These are phyloP conservation scores for Arthrobotrys sphaeroides DNA, from an alignment of 2,329 filamentous ascomycete species.

Conservation along the genomic window DNA sequence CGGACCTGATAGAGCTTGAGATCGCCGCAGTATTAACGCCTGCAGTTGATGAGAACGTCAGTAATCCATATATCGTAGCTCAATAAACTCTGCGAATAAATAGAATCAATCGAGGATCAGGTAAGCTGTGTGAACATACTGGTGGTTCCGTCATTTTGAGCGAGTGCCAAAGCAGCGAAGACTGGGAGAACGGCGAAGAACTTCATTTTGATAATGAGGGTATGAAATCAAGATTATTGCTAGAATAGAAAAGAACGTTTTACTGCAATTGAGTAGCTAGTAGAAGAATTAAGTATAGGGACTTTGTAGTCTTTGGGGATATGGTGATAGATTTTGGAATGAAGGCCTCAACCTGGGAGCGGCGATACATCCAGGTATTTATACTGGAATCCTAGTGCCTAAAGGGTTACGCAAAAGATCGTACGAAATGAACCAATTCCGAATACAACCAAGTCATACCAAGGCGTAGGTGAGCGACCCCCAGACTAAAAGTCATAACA, in stretches of 20 bases:
- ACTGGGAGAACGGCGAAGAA: conserved; percentile 21
- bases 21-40: not conserved
- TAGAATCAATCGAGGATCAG: not conserved
- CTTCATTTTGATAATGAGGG: conserved; percentile 40
- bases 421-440: not conserved
- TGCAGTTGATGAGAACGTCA: not conserved
- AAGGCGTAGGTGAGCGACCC: no score
- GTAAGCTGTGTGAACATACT: not conserved
- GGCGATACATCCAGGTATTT: not conserved
- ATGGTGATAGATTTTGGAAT: not conserved
- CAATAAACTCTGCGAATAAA: not conserved
- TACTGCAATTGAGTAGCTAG: not conserved
- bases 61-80: not conserved
- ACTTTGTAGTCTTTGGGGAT: not conserved
- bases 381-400: not conserved
- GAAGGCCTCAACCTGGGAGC: not conserved
- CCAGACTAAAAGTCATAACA: no score
- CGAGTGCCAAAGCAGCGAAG: conserved; percentile 27
- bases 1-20: not conserved
- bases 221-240: not conserved
- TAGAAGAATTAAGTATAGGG: not conserved
- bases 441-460: conserved; percentile 1
- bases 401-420: not conserved
- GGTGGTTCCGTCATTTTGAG: not conserved
- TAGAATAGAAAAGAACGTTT: not conserved